These are phyloP conservation scores for Blepharisma stoltei DNA, from an alignment of 73 alveolate genomes.

Conservation along the genomic window DNA sequence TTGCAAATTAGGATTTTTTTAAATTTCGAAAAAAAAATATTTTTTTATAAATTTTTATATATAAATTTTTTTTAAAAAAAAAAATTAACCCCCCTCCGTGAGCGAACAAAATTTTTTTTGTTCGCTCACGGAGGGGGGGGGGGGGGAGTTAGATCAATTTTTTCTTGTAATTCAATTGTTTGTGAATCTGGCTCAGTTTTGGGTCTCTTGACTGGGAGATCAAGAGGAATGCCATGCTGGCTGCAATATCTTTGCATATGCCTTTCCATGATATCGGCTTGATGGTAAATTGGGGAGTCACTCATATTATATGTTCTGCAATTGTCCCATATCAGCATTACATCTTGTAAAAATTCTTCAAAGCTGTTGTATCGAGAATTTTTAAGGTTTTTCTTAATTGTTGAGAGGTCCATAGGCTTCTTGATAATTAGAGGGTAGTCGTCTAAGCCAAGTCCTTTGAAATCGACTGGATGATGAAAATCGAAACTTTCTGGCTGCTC, in stretches of 20 bases:
- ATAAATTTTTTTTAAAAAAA: too few relatives aligned
- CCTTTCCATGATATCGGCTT: conserved; percentile 30
- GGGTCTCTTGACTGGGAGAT: conserved; percentile 8
- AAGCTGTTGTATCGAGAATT: conserved; percentile 38
- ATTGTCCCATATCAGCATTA: conserved; percentile 61
- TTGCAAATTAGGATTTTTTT: too few relatives aligned
- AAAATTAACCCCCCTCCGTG: too few relatives aligned
- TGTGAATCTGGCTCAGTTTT: not conserved
- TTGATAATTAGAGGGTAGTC: conserved; percentile 56
- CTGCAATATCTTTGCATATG: conserved; percentile 15
- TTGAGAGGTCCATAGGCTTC: conserved; percentile 66
- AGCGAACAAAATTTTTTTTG: too few relatives aligned
- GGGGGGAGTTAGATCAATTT: too few relatives aligned
- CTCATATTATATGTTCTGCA: conserved; percentile 55
- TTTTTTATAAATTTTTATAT: too few relatives aligned
- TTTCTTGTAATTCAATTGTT: too few relatives aligned
- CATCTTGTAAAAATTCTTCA: conserved; percentile 53
- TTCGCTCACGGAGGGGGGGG: too few relatives aligned
- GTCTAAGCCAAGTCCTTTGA: conserved; percentile 50
- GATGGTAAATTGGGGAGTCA: conserved; percentile 29
- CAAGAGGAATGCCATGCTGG: conserved; percentile 19
- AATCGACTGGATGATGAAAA: conserved; percentile 86
- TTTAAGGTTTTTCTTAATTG: conserved; percentile 45
- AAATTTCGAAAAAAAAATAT: too few relatives aligned
- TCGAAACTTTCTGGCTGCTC: conserved; percentile 67